phyloP scores from a whole-genome alignment of 228 moss, liverwort and hornwort genomes.

The Sphagnum fallax region DNA sequence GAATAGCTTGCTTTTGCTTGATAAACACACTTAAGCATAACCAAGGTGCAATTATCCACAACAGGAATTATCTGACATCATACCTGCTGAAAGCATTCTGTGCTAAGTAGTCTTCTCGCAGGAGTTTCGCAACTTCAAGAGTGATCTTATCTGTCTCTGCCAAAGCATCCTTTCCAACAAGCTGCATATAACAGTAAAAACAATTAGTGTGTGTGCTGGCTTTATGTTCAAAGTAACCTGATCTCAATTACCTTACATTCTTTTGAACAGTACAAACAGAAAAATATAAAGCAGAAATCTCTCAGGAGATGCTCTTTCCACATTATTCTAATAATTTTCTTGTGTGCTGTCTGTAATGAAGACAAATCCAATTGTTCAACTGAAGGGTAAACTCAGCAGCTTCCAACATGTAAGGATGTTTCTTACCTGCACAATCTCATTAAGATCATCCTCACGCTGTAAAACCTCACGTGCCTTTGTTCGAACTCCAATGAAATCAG shows the following conservation, averaged over 20 bases:
- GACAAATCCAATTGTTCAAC: too few species aligned
- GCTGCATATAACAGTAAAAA: constrained; percentile 13
- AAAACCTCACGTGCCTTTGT: constrained; percentile 49
- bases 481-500: constrained; percentile 41
- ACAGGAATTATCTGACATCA: neutral
- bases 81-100: constrained; percentile 51
- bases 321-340: too few species aligned
- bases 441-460: constrained; percentile 46
- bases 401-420: neutral
- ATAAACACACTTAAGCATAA: too few species aligned
- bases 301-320: too few species aligned
- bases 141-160: constrained; percentile 50
- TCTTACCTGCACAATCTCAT: constrained; percentile 42
- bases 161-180: constrained; percentile 49
- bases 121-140: constrained; percentile 43
- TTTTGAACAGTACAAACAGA: too few species aligned
- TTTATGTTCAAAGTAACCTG: too few species aligned
- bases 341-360: too few species aligned
- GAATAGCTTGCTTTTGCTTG: too few species aligned
- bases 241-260: too few species aligned
- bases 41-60: neutral
- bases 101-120: constrained; percentile 52
- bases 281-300: too few species aligned
- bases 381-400: too few species aligned
- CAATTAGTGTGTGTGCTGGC: neutral